These are phyloP conservation scores for Candida awuae DNA, from an alignment of 805 yeast genomes.

Conservation along the genomic window DNA sequence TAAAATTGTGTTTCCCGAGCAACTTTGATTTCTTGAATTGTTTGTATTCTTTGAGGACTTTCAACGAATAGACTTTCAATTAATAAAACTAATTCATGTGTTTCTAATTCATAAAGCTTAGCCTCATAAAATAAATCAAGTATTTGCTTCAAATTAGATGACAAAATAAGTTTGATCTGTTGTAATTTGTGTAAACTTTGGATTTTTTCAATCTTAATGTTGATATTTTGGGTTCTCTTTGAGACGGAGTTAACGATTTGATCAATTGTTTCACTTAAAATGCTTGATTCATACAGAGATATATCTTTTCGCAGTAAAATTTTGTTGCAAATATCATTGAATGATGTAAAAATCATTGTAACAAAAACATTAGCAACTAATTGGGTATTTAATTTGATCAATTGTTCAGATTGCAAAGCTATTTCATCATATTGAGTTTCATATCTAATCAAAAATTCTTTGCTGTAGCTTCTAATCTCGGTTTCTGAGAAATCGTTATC, in stretches of 20 bases:
- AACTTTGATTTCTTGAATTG: constrained; percentile 39
- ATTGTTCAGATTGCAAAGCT: background rate
- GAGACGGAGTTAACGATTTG: constrained; percentile 1
- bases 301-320: constrained; percentile 21
- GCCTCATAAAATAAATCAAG: constrained; percentile 45
- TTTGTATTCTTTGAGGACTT: constrained; percentile 37
- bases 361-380: constrained; percentile 16
- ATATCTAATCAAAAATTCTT: constrained; percentile 13
- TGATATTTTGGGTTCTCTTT: background rate
- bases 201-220: constrained; percentile 13
- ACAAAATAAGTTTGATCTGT: constrained; percentile 23
- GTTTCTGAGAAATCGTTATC: constrained; percentile 11
- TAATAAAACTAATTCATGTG: constrained; percentile 37
- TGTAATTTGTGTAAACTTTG: constrained; percentile 24
- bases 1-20: constrained; percentile 26
- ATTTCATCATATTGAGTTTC: constrained; percentile 1
- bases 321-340: constrained; percentile 15
- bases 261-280: constrained; percentile 14
- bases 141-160: constrained; percentile 36
- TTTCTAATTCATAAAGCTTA: constrained; percentile 39
- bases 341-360: constrained; percentile 14
- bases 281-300: constrained; percentile 28
- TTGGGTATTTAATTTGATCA: constrained; percentile 17
- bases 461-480: constrained; percentile 7
- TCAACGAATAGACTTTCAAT: constrained; percentile 38